Base-by-base conservation (phyloP, 1,284 basidiomycete species). In the Coniophora puteana region DNA sequence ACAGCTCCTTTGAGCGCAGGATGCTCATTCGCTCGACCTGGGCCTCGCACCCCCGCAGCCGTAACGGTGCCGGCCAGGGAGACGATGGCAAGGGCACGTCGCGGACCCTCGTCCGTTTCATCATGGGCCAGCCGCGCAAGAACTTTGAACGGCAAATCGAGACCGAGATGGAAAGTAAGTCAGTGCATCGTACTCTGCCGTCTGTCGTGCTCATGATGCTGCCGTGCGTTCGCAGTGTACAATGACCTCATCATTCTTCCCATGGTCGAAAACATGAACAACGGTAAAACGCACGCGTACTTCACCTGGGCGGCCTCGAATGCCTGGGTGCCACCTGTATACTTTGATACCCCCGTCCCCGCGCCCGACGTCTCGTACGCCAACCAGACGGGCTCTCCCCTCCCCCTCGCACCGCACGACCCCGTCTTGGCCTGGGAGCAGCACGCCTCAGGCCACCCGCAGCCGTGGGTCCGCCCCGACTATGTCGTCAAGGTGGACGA, bases 401-500 rank as follows among this genome's bases (percentile, higher is more conserved):
- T 78, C 10, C 61, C 65, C 4, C 69, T 83, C 18, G 83, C 86
- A 1, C 67, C 72, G 23, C 86, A 89, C 44, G 86, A 89, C 54
- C 73, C 85, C 16, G 53, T 67, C 20, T 55, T 68, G 14, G 78
- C 78, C 5, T 77, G 74, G 62, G 62, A 67, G 41, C 79, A 85
- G 51, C 63, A 70, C 36, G 59, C 53, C 16, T 61, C 67, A 2
- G 66, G 60, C 18, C 53, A 53, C 45, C 67, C 73, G 3, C 63
- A 57, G 29, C 67, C 74, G 8, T 90, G 88, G 88, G 81, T 86
- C 8, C 72, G 81, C 28, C 91, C 92, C 8, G 89, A 95, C 57
- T 96, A 83, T 54, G 80, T 97, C 27, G 79, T 88, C 52, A 97
- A 97, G 66, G 89, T 87, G 1, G 93, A 97, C 61, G 93, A 97